Base-by-base conservation (phyloP, 768 basidiomycete species). In the Termitomyces sp. region DNA sequence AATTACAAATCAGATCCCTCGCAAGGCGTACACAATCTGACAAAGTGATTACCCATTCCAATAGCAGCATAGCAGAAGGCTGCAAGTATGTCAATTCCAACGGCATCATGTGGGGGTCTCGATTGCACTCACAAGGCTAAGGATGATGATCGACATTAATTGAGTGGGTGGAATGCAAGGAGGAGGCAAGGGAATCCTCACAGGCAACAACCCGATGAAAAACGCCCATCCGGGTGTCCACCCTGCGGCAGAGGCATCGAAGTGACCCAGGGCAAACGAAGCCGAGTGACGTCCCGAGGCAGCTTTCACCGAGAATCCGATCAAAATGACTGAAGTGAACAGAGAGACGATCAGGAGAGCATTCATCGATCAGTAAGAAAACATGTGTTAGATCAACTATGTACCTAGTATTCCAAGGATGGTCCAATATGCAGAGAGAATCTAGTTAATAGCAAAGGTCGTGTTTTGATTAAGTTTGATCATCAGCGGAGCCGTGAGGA, bases 171-270 rank as follows among this genome's bases (percentile, higher is more conserved):
- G 22, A 51, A 5, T 20, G 11, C 22, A 18, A 42, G 10, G 13
- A n/a, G 12, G 20, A 9, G 35, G 1, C 38, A 7, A 16, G 16
- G 12, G 2, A 42, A 23, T 50, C 76, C n/a, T 55, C 68, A 83
- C 82, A 39, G 80, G 82, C 23, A 83, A 70, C 23, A 85, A 61
- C 25, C 85, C 85, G 33, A 86, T 81, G 65, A 86, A 86, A 63
- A 86, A 88, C 0, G 84, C 75, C 84, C 84, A 87, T 31, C 82
- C 86, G 12, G 81, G 74, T 2, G 76, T 76, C 85, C 85, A 87
- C 7, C 86, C 86, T 0, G 85, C 83, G 20, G 71, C 66, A n/a
- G 84, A 78, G 0, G 81, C 70, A 62, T 86, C 79, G 50, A 85
- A 88, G 54, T 80, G 73, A 12, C 76, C 76, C 3, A 87, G 71